A percentile compares a stretch with the other conserved stretches of the same genome.
phyloP scores from a whole-genome alignment of 495 filamentous ascomycete species.

The Opeltia flavorubescens region DNA sequence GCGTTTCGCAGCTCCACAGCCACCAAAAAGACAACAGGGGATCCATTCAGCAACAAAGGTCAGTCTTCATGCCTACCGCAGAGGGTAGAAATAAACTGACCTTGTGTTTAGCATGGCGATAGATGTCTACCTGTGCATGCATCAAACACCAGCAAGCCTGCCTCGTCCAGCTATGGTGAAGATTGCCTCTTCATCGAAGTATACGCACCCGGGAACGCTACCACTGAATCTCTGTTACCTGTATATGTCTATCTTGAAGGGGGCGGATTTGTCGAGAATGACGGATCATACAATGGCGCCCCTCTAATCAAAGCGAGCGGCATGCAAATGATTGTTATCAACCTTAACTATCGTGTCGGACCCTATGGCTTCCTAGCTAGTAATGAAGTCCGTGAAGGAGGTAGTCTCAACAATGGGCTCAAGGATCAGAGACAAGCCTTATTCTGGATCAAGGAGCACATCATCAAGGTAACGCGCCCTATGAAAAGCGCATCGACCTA shows the following conservation, averaged over 20 bases:
- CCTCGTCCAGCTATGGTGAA: constrained; percentile 30
- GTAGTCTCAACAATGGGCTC: constrained; percentile 55
- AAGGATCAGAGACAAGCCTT: constrained; percentile 55
- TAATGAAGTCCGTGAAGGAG: constrained; percentile 35
- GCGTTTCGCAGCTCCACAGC: constrained; percentile 44
- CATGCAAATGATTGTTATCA: constrained; percentile 51
- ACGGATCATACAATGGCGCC: constrained; percentile 52
- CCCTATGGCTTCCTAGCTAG: constrained; percentile 60
- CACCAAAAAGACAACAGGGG: constrained; percentile 28
- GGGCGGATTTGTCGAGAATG: constrained; percentile 55
- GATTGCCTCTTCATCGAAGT: constrained; percentile 67
- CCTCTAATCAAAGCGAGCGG: constrained; percentile 44
- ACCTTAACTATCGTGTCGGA: constrained; percentile 69
- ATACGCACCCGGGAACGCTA: constrained; percentile 48
- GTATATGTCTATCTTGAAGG: constrained; percentile 67
- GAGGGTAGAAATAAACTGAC: neutral
- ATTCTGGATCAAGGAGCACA: constrained; percentile 55
- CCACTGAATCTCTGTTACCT: constrained; percentile 34
- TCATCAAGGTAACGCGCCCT: constrained; percentile 24
- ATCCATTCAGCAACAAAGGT: constrained; percentile 33
- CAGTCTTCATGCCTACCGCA: constrained; percentile 4
- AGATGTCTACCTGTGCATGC: constrained; percentile 37
- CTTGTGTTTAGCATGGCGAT: constrained; percentile 25
- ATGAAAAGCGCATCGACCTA: neutral
- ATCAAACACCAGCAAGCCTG: constrained; percentile 10